Percentiles rank a stretch among this genome's conserved stretches.
Evolutionary conservation across 768 basidiomycete species (phyloP).

Genomic region (Hericium coralloides): DNA sequence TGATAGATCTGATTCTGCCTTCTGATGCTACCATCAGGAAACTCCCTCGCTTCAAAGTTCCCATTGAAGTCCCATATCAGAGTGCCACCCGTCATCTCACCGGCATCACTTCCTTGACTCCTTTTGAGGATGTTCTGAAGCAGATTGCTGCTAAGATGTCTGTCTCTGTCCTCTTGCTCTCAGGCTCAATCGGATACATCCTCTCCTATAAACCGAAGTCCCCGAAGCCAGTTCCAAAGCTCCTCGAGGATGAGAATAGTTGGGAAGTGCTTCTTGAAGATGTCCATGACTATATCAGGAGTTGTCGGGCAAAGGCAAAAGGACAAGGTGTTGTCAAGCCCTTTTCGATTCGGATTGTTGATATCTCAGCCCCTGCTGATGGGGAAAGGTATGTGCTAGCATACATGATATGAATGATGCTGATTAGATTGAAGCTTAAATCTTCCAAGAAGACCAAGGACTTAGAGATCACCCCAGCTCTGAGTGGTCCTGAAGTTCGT

Average conservation of each 20-base stretch:
- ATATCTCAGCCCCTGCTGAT: background rate
- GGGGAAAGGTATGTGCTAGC: background rate
- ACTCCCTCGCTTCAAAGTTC: background rate
- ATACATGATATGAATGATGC: background rate
- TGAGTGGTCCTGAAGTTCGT: background rate
- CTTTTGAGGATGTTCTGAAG: background rate
- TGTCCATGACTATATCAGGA: conserved; percentile 3
- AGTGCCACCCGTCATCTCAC: background rate
- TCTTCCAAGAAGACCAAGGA: background rate
- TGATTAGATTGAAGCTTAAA: background rate
- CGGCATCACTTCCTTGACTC: background rate
- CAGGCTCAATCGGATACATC: conserved; percentile 11
- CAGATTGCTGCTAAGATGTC: background rate
- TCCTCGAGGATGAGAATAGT: conserved; percentile 9
- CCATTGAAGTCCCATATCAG: background rate
- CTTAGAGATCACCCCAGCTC: background rate
- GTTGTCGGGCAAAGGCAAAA: background rate
- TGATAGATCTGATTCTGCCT: background rate
- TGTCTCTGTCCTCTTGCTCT: background rate
- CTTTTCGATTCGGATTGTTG: background rate
- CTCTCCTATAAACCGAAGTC: conserved; percentile 12
- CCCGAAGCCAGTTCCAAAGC: conserved; percentile 15
- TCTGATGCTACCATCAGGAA: background rate
- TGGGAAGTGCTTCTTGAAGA: conserved; percentile 10
- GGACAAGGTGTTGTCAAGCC: background rate